These are phyloP conservation scores for Amesomyces nigricolor DNA, from an alignment of 2,329 filamentous ascomycete genomes.

Conservation along the genomic window DNA sequence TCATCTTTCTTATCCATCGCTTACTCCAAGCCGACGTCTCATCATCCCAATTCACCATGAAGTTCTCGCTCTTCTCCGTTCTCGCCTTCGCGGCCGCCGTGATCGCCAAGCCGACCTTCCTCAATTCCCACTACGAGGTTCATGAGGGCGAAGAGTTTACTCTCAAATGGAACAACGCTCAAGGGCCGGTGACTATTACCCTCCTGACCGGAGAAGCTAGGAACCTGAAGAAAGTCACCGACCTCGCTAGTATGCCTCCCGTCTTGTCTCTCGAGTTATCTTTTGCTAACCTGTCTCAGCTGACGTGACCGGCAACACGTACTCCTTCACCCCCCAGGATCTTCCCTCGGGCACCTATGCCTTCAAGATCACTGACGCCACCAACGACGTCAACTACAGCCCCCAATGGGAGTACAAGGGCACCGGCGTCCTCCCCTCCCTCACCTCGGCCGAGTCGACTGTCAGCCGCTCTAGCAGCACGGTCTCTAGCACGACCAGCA, in stretches of 20 bases:
- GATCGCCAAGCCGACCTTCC: constrained; percentile 29
- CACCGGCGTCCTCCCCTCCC: constrained; percentile 16
- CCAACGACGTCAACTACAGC: constrained; percentile 40
- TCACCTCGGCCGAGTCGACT: constrained; percentile 23
- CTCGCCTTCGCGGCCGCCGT: constrained; percentile 33
- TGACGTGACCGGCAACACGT: constrained; percentile 31
- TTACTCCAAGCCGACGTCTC: constrained; percentile 16
- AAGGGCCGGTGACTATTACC: constrained; percentile 38
- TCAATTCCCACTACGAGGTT: constrained; percentile 32
- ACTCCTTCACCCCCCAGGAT: constrained; percentile 36
- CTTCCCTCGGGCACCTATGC: constrained; percentile 40
- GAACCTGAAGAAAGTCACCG: constrained; percentile 33
- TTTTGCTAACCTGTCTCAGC: constrained; percentile 27
- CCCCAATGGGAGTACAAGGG: constrained; percentile 30
- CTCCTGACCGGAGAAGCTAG: constrained; percentile 36
- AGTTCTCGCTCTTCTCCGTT: constrained; percentile 35
- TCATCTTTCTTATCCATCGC: constrained; percentile 15
- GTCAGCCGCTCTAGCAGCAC: constrained; percentile 7
- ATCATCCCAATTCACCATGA: constrained; percentile 35
- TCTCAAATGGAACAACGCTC: constrained; percentile 39
- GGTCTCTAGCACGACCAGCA: constrained; percentile 24
- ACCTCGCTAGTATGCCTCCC: constrained; percentile 35
- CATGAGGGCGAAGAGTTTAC: constrained; percentile 37
- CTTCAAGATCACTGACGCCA: constrained; percentile 40
- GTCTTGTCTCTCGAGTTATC: neutral